Base-by-base conservation (phyloP, 2,329 filamentous ascomycete species). In the Sclerotinia sclerotiorum region DNA sequence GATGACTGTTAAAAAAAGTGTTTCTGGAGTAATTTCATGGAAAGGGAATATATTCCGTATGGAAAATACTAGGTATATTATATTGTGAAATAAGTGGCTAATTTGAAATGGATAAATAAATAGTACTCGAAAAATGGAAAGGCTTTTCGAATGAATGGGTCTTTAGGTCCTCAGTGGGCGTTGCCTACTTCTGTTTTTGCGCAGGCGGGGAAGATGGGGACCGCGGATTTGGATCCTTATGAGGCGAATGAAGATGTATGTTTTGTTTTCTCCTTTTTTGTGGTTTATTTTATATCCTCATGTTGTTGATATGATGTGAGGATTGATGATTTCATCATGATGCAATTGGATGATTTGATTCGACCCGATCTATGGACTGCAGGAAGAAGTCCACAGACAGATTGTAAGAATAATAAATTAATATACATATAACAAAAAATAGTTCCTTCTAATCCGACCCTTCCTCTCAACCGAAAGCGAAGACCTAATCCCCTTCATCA, bases 191-290 rank as follows among this genome's bases (percentile, higher is more conserved):
- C 51, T 21, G 63, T 56, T 19, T 65, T 65, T 46, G 51, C 51
- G 19, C 63, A 65, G 63, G 63, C 27, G 15, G 52, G 51, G 8
- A 57, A 48, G 51, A 65, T 65, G 63, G 39, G 63, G 17, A 42
- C 6, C 13, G 35, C 24, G 13, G 32, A 56, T 44, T 57, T 65
- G 63, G 63, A 65, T 57, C 52, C 63, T 24, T 56, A 32, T 54
- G 63, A 65, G 52, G 63, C 63, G 27, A 65, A 57, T 32, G 63
- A 65, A 57, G 63, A 65, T 44, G 63, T 65, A 48, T 57, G 63
- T 29, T 35, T 10, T 35, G 1, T 35, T 35, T 6, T 35, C 6
- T 35, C 32, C 7, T 42, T 29, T 15, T 42, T 42, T 29, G 10
- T 7, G 15, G 17, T 3, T 13, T 42, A 4, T 42, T 48, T 11